These are phyloP conservation scores for Suhomyces panamericanus DNA, from an alignment of 1,139 yeast species.

Conservation along the genomic window DNA sequence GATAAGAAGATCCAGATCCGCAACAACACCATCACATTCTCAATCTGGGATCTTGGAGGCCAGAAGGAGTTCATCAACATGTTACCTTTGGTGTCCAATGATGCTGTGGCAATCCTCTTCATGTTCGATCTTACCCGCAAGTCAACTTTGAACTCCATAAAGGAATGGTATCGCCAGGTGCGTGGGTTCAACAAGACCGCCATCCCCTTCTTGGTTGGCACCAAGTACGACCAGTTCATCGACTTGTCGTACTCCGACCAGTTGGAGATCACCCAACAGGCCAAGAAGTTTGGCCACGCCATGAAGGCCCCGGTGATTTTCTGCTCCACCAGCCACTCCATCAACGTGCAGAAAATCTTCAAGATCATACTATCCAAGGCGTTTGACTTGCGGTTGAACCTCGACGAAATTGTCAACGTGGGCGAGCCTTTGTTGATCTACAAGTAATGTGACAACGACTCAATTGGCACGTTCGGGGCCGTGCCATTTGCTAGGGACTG, in stretches of 20 bases:
- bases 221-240: constrained; percentile 87
- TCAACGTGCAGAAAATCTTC: constrained; percentile 92
- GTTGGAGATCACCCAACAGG: constrained; percentile 79
- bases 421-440: constrained; percentile 91
- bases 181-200: constrained; percentile 90
- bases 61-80: constrained; percentile 94
- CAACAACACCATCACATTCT: constrained; percentile 86
- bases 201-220: constrained; percentile 88
- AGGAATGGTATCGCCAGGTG: constrained; percentile 95
- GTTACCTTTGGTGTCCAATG: constrained; percentile 92
- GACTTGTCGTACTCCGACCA: constrained; percentile 82
- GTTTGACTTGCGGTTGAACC: constrained; percentile 78
- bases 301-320: constrained; percentile 91
- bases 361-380: constrained; percentile 90
- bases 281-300: constrained; percentile 83
- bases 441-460: constrained; percentile 25
- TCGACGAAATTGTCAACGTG: constrained; percentile 77
- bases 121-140: constrained; percentile 91
- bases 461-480: too few relatives aligned
- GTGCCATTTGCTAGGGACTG: too few relatives aligned
- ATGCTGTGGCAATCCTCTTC: constrained; percentile 89
- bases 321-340: constrained; percentile 90
- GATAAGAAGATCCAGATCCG: constrained; percentile 85
- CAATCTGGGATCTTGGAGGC: constrained; percentile 97
- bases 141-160: constrained; percentile 79